Evolutionary conservation across 2,329 filamentous ascomycete genomes (phyloP).

Genomic region (Alternaria longipes): DNA sequence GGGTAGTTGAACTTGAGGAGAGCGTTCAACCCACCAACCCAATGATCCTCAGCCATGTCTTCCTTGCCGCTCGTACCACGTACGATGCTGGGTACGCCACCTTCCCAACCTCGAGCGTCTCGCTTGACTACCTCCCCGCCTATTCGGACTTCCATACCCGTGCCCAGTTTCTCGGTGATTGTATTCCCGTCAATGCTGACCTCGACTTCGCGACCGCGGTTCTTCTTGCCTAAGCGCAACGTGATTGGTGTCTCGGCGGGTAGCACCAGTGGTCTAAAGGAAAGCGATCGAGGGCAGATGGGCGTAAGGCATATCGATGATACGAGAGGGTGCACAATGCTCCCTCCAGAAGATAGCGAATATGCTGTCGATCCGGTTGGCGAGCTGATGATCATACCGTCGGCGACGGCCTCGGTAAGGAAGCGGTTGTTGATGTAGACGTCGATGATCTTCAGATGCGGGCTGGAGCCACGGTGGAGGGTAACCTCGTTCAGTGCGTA

Average conservation of each 20-base stretch:
- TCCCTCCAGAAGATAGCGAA: constrained; percentile 89
- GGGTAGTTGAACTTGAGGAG: constrained; percentile 97
- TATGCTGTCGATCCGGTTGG: constrained; percentile 97
- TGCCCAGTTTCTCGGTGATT: constrained; percentile 53
- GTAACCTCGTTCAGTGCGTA: constrained; percentile 95
- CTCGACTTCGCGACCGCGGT: constrained; percentile 59
- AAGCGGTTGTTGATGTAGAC: constrained; percentile 90
- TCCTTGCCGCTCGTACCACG: constrained; percentile 59
- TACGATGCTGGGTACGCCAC: constrained; percentile 93
- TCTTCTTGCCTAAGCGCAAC: constrained; percentile 76
- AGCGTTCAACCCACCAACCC: constrained; percentile 94
- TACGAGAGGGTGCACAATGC: constrained; percentile 93
- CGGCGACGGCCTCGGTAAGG: constrained; percentile 91
- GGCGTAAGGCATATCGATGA: constrained; percentile 89
- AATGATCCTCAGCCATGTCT: constrained; percentile 78
- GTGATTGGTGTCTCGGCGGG: constrained; percentile 86
- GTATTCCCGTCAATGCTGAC: constrained; percentile 61
- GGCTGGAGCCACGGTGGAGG: constrained; percentile 87
- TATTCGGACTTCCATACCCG: constrained; percentile 79
- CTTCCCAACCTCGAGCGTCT: constrained; percentile 65
- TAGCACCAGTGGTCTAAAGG: constrained; percentile 89
- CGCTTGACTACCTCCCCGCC: constrained; percentile 77
- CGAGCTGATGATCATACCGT: constrained; percentile 93
- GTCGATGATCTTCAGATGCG: constrained; percentile 90
- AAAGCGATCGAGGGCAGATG: constrained; percentile 90